A percentile compares a stretch with the other conserved stretches of the same genome.
These are phyloP conservation scores for Fusarium nygamai DNA, from an alignment of 2,329 filamentous ascomycete species.

Conservation along the genomic window DNA sequence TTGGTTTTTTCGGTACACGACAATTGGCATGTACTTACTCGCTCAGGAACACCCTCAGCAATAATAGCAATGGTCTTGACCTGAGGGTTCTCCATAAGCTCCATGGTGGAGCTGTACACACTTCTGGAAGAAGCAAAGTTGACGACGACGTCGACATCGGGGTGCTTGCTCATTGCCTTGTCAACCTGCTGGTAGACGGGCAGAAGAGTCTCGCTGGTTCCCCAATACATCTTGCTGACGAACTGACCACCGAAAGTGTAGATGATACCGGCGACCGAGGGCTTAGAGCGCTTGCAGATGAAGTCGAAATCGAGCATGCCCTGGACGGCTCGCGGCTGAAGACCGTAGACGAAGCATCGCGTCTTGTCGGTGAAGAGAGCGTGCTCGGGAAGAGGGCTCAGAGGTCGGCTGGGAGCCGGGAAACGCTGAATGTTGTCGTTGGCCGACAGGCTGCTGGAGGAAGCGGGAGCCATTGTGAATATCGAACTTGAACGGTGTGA, in stretches of 20 bases:
- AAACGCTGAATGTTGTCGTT: slow-evolving; percentile 99
- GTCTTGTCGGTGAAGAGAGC: slow-evolving; percentile 99
- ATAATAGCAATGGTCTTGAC: slow-evolving; percentile 99
- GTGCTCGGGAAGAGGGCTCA: slow-evolving; percentile 88
- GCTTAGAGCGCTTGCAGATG: slow-evolving; percentile 98
- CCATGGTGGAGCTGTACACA: slow-evolving; percentile 98
- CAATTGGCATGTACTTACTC: slow-evolving; percentile 68
- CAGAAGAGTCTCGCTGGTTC: slow-evolving; percentile 97
- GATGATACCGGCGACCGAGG: slow-evolving; percentile 98
- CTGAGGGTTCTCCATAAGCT: slow-evolving; percentile 96
- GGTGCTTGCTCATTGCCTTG: slow-evolving; percentile 96
- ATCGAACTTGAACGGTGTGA: slow-evolving; percentile 38
- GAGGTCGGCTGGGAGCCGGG: slow-evolving; percentile 86
- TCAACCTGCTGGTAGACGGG: slow-evolving; percentile 95
- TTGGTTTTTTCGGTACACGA: neutral
- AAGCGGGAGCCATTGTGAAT: slow-evolving; percentile 64
- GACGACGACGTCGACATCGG: slow-evolving; percentile 95
- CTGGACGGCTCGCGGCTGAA: slow-evolving; percentile 93
- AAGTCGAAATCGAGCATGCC: slow-evolving; percentile 99
- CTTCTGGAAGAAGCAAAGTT: slow-evolving; percentile 99
- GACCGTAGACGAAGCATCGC: slow-evolving; percentile 99
- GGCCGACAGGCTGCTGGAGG: slow-evolving; percentile 71
- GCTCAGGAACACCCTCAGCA: slow-evolving; percentile 97
- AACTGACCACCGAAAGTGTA: slow-evolving; percentile 99
- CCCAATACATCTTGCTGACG: slow-evolving; percentile 99